Evolutionary conservation across 2,329 filamentous ascomycete genomes (phyloP), one percentile per base, ranked within the genome.

Genomic region (Bisporella sp.): DNA sequence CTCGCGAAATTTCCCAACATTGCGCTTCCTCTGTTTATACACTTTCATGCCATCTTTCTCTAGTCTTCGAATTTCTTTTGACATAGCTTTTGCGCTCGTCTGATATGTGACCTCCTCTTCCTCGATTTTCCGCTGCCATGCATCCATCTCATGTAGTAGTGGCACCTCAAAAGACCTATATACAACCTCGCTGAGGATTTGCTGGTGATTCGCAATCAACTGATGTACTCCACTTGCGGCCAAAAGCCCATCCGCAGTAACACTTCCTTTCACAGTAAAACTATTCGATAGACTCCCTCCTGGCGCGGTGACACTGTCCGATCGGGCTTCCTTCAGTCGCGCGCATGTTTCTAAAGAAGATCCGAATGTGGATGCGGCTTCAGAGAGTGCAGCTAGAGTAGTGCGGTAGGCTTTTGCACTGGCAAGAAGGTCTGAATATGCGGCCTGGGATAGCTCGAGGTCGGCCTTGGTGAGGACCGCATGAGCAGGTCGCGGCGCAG

Each of bases 161-260:
- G 82, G 82, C 37, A 85, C 81, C 66, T 86, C 82, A 63, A 86
- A 85, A 52, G 73, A 75, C 49, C 82, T 74, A 66, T 86, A 85
- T 6, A 86, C 79, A 0, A 81, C 85, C 67, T 86, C 82, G 56
- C 75, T 79, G 4, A 86, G 74, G 59, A 86, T 85, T 62, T 85
- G 81, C 64, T 84, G 79, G 69, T 86, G 82, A 67, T 85, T 86
- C 43, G 82, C 82, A 51, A 85, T 72, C 21, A 86, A 73, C 60
- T 85, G 80, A 63, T 86, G 82, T 40, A 85, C 73, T 35, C 82
- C 82, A 33, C 79, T 78, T 9, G 81, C 78, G 31, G 79, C 75
- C 52, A 86, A 70, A 42, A 86, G 71, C 48, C 74, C 73, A 66
- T 85, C 81, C 12, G 81, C 82, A 1, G 82, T 85, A 68, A 81